Base-by-base conservation (phyloP, 768 basidiomycete species). In the Lactifluus echinatus region DNA sequence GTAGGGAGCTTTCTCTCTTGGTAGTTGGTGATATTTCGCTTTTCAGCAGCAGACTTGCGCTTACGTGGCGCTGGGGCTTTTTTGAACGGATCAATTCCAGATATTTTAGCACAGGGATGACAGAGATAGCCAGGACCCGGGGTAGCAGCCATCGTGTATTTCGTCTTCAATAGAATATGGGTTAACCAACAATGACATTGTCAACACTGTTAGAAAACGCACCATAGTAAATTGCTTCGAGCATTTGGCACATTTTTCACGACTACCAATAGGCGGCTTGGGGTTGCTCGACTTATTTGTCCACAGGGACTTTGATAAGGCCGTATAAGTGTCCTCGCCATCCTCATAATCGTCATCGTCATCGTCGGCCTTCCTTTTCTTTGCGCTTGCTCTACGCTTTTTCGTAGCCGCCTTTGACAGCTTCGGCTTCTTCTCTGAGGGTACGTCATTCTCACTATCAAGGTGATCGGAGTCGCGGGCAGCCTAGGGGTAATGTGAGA, bases 151-250 rank as follows among this genome's bases (percentile, higher is more conserved):
- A 89, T 73, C 0, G 94, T 96, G 66, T 95, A 97, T 65, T 82
- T 85, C 1, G 89, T 93, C 93, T 94, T 42, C 21, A 17, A 50
- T 14, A n/a, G n/a, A 53, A 50, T 29, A 24, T 48, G 50, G 57
- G 36, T 8, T 47, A 11, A 33, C 33, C 15, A 24, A 7, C 34
- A 37, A n/a, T 49, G 6, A 56, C 33, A 50, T 11, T 34, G 31
- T 31, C 21, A 12, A 23, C 19, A 33, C 15, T 7, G 23, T 46
- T 28, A 29, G 29, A 6, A 28, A 15, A 78, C 84, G 56, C 69
- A 96, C 95, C 66, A 94, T 88, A 15, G 90, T 91, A 67, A 95
- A 96, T 63, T 85, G 82, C 57, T 87, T 85, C 50, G 78, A 76
- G 68, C 95, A 99, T 53, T 79, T 78, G 1, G 83, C 89, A 66